A percentile compares a stretch with the other conserved stretches of the same genome.
Evolutionary conservation across 148 eudicot genomes (phyloP).

Genomic region (Nepenthes mirabilis): DNA sequence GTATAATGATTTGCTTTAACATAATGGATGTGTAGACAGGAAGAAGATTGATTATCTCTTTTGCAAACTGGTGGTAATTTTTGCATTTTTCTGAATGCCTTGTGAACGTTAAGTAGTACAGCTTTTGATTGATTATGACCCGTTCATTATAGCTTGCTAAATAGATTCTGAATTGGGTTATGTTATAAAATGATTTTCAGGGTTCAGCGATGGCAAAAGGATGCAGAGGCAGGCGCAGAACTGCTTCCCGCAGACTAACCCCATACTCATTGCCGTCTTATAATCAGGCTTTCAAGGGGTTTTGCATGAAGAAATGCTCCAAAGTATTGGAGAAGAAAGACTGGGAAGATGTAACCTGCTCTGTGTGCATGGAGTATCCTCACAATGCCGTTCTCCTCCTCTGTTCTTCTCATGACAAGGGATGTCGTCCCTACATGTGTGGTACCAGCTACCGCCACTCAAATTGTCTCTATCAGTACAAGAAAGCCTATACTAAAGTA

Average conservation of each 20-base stretch:
- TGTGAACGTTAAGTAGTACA: too few relatives aligned
- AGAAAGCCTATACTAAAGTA: conserved; percentile 41
- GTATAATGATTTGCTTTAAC: too few relatives aligned
- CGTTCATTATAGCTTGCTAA: too few relatives aligned
- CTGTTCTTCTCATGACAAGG: conserved; percentile 57
- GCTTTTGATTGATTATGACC: too few relatives aligned
- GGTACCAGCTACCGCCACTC: conserved; percentile 57
- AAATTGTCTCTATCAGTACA: conserved; percentile 61
- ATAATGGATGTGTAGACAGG: too few relatives aligned
- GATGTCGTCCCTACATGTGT: conserved; percentile 69
- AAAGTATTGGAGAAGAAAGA: conserved; percentile 25
- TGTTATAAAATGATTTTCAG: conserved; percentile 3
- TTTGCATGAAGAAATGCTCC: conserved; percentile 18
- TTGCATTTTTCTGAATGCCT: too few relatives aligned
- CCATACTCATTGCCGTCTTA: conserved; percentile 31
- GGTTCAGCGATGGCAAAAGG: conserved; percentile 42
- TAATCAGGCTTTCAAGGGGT: conserved; percentile 1
- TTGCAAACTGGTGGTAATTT: too few relatives aligned
- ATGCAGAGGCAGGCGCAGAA: conserved; percentile 41
- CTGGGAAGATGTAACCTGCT: conserved; percentile 54
- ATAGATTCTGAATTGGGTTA: too few relatives aligned
- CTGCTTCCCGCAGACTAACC: conserved; percentile 36
- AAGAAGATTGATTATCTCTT: too few relatives aligned
- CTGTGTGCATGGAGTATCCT: conserved; percentile 65
- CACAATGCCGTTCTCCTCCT: conserved; percentile 64